Conservation (phyloP, 2,329 filamentous ascomycete genomes). For the Colletotrichum lindemuthianum region DNA sequence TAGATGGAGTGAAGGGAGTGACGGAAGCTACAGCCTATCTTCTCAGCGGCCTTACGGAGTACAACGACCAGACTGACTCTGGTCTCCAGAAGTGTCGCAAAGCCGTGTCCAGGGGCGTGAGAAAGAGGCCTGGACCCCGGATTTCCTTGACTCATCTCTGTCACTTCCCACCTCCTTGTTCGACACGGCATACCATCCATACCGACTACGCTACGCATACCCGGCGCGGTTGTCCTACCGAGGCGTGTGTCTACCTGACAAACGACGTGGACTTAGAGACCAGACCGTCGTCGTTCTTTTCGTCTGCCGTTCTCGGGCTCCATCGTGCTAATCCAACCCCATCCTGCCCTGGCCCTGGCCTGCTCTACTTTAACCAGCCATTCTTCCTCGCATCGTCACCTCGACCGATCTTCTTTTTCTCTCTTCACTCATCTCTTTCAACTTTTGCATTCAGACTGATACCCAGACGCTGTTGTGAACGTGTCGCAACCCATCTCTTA, state of each 20-base stretch:
- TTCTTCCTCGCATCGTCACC: conserved; percentile 10
- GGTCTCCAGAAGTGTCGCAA: too few relatives aligned
- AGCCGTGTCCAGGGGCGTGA: conserved; percentile 5
- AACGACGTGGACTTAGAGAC: neutral
- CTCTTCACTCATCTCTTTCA: conserved; percentile 1
- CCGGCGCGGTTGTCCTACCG: too few relatives aligned
- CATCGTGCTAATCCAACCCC: conserved; percentile 31
- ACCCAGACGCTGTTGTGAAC: neutral
- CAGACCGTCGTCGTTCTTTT: neutral
- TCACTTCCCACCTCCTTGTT: neutral
- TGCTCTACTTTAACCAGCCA: conserved; percentile 25
- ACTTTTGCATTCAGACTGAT: neutral
- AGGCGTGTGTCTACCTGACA: neutral
- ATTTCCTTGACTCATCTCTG: conserved; percentile 37
- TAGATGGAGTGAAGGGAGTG: conserved; percentile 4
- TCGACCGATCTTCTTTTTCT: neutral
- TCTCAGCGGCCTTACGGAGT: too few relatives aligned
- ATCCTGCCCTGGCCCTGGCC: neutral
- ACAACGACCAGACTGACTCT: too few relatives aligned
- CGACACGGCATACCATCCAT: too few relatives aligned
- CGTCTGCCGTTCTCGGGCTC: conserved; percentile 18
- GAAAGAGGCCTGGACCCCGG: conserved; percentile 27
- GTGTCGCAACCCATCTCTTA: neutral
- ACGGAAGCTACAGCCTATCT: too few relatives aligned
- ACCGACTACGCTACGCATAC: too few relatives aligned